A percentile compares a stretch with the other conserved stretches of the same genome.
Evolutionary conservation across 2,329 filamentous ascomycete genomes (phyloP).

Genomic region (Monilinia fructigena): DNA sequence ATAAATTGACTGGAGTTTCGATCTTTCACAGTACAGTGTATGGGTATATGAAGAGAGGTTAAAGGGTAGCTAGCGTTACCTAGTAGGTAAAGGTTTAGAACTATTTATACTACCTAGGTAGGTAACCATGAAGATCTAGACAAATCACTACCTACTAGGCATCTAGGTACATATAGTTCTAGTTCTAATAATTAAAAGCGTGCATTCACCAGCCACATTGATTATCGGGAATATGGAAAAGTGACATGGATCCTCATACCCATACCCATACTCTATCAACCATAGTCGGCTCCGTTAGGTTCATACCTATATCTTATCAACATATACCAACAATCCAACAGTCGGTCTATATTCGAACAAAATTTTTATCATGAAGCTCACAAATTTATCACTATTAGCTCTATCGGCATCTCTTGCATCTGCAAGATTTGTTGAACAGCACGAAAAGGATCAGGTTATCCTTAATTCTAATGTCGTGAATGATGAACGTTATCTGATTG

Average conservation of each 20-base stretch:
- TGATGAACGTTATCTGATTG: slow-evolving; percentile 68
- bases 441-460: slow-evolving; percentile 52
- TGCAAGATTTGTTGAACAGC: slow-evolving; percentile 56
- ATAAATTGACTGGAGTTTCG: too few relatives aligned
- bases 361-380: slow-evolving; percentile 51
- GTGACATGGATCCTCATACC: neutral
- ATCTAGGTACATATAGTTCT: too few relatives aligned
- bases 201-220: slow-evolving; percentile 5
- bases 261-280: neutral
- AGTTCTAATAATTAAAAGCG: neutral
- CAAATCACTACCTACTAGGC: too few relatives aligned
- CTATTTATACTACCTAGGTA: too few relatives aligned
- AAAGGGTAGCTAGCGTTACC: too few relatives aligned
- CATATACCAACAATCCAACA: neutral
- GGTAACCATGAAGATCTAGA: too few relatives aligned
- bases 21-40: too few relatives aligned
- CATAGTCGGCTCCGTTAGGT: neutral
- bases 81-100: too few relatives aligned
- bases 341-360: neutral
- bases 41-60: too few relatives aligned
- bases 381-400: slow-evolving; percentile 49
- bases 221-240: neutral
- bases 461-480: slow-evolving; percentile 43
- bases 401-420: slow-evolving; percentile 53
- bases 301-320: neutral